phyloP scores from a whole-genome alignment of 768 basidiomycete species.

The Rhodotorula taiwanensis region DNA sequence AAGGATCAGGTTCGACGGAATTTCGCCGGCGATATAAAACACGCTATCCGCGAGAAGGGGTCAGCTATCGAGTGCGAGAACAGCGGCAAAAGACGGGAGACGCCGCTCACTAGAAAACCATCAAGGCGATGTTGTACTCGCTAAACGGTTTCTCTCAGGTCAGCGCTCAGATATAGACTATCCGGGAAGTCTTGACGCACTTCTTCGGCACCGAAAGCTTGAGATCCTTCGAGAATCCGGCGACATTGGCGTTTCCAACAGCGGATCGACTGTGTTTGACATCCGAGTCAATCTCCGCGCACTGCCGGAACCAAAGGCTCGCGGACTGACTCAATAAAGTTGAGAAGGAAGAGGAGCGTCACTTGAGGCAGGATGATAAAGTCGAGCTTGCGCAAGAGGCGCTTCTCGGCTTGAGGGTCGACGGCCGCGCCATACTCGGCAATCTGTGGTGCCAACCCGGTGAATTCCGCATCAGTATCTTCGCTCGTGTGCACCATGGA shows the following conservation, averaged over 20 bases:
- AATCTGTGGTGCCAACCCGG: conserved; percentile 2
- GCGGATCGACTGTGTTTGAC: background rate
- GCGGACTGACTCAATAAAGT: conserved; percentile 24
- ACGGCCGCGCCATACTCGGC: background rate
- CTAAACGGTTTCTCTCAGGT: background rate
- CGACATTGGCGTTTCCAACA: conserved; percentile 20
- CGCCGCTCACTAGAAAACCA: background rate
- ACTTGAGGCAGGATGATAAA: conserved; percentile 12
- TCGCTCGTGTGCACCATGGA: too few relatives aligned
- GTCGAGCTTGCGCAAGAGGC: conserved; percentile 32
- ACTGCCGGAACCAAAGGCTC: background rate
- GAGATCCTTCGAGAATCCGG: conserved; percentile 18
- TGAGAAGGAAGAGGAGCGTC: conserved; percentile 34
- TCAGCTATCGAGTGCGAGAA: too few relatives aligned
- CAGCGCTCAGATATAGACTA: background rate
- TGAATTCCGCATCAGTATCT: background rate
- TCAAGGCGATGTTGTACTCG: conserved; percentile 8
- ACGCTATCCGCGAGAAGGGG: conserved; percentile 9
- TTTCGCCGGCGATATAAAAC: conserved; percentile 29
- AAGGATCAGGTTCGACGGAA: conserved; percentile 27
- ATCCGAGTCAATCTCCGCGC: background rate
- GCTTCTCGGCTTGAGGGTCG: conserved; percentile 14
- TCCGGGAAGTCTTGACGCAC: background rate
- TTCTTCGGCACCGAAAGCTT: background rate
- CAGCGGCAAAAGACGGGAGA: too few relatives aligned